Percentiles rank a stretch among this genome's conserved stretches.
Evolutionary conservation across 306 rosid species (phyloP).

Genomic region (Potentilla sterilis): DNA sequence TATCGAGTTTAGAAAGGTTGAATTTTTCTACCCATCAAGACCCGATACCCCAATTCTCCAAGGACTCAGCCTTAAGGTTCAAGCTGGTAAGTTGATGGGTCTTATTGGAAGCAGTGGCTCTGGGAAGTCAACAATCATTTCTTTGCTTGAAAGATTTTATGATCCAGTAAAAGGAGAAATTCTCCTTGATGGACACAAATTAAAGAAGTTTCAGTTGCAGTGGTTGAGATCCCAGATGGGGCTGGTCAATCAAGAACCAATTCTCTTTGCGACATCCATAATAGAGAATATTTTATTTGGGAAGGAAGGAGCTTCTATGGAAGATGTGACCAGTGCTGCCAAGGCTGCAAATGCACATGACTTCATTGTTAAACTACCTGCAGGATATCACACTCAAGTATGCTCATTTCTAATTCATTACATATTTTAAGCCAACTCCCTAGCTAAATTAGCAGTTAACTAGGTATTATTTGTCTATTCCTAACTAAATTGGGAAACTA

Average conservation of each 20-base stretch:
- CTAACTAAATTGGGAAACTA: neutral
- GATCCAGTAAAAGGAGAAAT: constrained; percentile 63
- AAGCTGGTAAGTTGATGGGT: constrained; percentile 63
- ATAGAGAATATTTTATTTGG: constrained; percentile 76
- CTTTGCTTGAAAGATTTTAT: constrained; percentile 82
- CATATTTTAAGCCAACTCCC: neutral
- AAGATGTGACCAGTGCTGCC: constrained; percentile 49
- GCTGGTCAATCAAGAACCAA: constrained; percentile 78
- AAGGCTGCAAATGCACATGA: constrained; percentile 84
- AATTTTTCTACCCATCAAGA: constrained; percentile 70
- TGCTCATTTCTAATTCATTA: constrained; percentile 12
- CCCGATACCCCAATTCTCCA: constrained; percentile 63
- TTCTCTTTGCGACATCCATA: constrained; percentile 80
- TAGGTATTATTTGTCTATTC: neutral
- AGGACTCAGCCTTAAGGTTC: constrained; percentile 57
- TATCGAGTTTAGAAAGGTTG: constrained; percentile 53
- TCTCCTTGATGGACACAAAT: constrained; percentile 60
- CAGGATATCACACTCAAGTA: constrained; percentile 74
- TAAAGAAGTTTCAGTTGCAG: constrained; percentile 48
- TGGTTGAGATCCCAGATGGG: constrained; percentile 85
- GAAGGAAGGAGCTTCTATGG: constrained; percentile 67
- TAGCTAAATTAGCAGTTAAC: neutral
- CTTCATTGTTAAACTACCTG: constrained; percentile 60
- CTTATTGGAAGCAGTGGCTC: constrained; percentile 90
- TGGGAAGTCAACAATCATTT: constrained; percentile 74